Evolutionary conservation across 2,329 filamentous ascomycete genomes (phyloP).

Genomic region (Thielaviopsis populi): DNA sequence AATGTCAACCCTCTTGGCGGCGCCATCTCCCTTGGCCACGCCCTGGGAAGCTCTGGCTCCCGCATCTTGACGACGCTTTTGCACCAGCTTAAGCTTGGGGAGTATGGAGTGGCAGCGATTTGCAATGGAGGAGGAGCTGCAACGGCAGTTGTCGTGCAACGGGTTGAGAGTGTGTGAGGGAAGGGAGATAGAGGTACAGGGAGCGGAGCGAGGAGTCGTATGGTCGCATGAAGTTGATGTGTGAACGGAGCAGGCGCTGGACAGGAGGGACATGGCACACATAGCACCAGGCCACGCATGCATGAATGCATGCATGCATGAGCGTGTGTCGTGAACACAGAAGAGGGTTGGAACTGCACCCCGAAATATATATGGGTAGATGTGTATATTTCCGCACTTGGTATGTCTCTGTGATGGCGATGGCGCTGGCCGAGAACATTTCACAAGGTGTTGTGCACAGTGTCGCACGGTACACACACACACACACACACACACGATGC

Average conservation of each 20-base stretch:
- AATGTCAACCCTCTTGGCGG: constrained; percentile 80
- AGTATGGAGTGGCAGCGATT: constrained; percentile 91
- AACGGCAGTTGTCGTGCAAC: constrained; percentile 81
- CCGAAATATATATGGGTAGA: neutral
- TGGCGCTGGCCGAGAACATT: no score
- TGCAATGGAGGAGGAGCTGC: constrained; percentile 94
- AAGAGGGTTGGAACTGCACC: neutral
- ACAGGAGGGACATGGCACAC: neutral
- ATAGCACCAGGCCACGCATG: neutral
- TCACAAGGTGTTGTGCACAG: neutral
- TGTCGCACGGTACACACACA: neutral
- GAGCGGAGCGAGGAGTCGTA: neutral
- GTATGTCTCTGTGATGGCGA: neutral
- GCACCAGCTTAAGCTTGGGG: constrained; percentile 78
- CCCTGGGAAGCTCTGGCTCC: constrained; percentile 82
- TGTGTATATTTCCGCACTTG: no score
- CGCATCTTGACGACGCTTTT: constrained; percentile 79
- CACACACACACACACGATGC: neutral
- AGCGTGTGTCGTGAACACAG: neutral
- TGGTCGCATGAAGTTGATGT: neutral
- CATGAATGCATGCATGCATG: neutral
- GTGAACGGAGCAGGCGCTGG: neutral
- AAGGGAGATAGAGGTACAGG: neutral
- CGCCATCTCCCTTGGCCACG: constrained; percentile 83
- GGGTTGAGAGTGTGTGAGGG: constrained; percentile 45